These are phyloP conservation scores for Russula vinacea DNA, from an alignment of 768 basidiomycete genomes.

Conservation along the genomic window DNA sequence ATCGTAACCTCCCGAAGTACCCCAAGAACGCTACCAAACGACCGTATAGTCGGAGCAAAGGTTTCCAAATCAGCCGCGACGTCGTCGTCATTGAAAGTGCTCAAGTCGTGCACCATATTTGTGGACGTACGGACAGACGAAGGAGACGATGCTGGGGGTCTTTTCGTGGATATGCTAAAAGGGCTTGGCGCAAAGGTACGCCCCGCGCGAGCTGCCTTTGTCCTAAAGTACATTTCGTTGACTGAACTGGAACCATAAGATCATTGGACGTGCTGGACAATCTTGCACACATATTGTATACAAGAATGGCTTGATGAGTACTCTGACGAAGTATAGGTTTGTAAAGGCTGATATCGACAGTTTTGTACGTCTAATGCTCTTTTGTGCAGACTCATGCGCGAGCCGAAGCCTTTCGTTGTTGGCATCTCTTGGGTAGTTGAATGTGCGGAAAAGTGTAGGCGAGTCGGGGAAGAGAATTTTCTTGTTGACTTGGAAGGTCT, in stretches of 20 bases:
- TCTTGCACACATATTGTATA: constrained; percentile 82
- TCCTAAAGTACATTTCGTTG: neutral
- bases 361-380: neutral
- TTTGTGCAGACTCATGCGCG: constrained; percentile 51
- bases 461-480: constrained; percentile 63
- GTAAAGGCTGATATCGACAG: constrained; percentile 27
- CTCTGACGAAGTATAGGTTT: constrained; percentile 67
- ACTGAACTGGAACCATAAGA: constrained; percentile 38
- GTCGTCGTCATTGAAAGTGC: constrained; percentile 44
- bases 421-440: constrained; percentile 89
- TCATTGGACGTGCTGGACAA: constrained; percentile 62
- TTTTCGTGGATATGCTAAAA: constrained; percentile 82
- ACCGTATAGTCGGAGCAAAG: constrained; percentile 30
- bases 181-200: constrained; percentile 74
- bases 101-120: constrained; percentile 75
- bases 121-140: constrained; percentile 76
- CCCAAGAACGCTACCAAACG: constrained; percentile 38
- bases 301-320: constrained; percentile 77
- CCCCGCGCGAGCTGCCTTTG: constrained; percentile 30
- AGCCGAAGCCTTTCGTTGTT: constrained; percentile 70
- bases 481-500: constrained; percentile 57
- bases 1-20: constrained; percentile 34
- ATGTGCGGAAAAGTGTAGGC: constrained; percentile 65
- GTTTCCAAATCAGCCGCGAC: constrained; percentile 30
- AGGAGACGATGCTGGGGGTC: constrained; percentile 74